Base-by-base conservation (phyloP, 495 filamentous ascomycete genomes). In the Lasiosphaeria hispida region DNA sequence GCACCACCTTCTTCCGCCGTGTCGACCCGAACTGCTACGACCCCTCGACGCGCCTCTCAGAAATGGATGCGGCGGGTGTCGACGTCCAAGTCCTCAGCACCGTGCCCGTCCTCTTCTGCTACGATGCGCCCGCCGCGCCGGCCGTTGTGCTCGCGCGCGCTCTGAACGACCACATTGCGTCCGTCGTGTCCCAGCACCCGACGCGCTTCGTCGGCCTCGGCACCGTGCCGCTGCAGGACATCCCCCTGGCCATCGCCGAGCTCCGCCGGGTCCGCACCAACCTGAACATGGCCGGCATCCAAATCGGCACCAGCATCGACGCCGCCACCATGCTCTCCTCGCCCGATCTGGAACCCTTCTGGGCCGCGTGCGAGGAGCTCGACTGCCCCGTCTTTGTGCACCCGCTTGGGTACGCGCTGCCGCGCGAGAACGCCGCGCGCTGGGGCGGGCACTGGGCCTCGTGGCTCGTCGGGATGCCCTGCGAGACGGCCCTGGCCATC, bases 231-330 rank as follows among this genome's bases (percentile, higher is more conserved):
- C 61, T 91, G 30, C 63, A 67, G 42, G 74, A 83, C 47, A 69
- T 89, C 0, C 73, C 75, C 9, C 79, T 79, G 4, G 87, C 88
- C 4, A 77, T 83, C n/a, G 80, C 76, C 8, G 74, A 91, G 33
- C 66, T 92, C 9, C 83, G 88, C 67, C 49, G 66, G n/a, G 4
- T 62, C 1, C 36, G n/a, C 14, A 10, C 36, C 13, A 13, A 55
- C 36, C 19, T 17, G 1, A 60, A 57, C 6, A 56, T 69, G 48
- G 52, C 48, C 11, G 66, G 66, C 13, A 59, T 69, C 38, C 66
- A 69, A 52, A 61, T 69, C 51, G 66, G 66, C 35, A 66, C 58
- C 19, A 62, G 58, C 36, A 50, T 62, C 18, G 50, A 59, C 43
- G 39, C 39, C 3, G 10, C 39, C 13, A 58, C 50, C 13, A 65